These are phyloP conservation scores for Globisporangium canariense DNA, from an alignment of 352 stramenopile genomes.

Conservation along the genomic window DNA sequence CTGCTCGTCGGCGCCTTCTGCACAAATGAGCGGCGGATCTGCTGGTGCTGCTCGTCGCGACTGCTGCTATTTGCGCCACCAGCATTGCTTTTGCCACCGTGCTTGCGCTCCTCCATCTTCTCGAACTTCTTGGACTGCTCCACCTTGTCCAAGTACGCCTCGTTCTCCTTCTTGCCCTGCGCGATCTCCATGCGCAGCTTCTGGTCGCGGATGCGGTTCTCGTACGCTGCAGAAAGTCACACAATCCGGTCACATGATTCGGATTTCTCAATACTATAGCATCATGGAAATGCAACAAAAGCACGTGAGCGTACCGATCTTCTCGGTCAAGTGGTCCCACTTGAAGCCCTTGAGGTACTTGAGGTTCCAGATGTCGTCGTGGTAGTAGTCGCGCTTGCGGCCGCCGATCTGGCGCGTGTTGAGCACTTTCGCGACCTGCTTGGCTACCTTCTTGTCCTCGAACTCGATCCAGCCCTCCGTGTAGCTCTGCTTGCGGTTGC, in stretches of 20 bases:
- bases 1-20: conserved; percentile 71
- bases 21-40: conserved; percentile 72
- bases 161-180: conserved; percentile 85
- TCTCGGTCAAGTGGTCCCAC: conserved; percentile 98
- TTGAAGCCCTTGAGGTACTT: conserved; percentile 99
- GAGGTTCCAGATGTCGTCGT: conserved; percentile 98
- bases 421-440: conserved; percentile 89
- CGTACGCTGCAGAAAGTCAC: conserved; percentile 38
- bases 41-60: conserved; percentile 22
- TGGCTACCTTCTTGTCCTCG: conserved; percentile 95
- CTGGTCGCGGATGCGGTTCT: conserved; percentile 84
- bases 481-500: conserved; percentile 89
- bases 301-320: conserved; percentile 79
- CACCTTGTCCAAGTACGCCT: conserved; percentile 83
- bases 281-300: conserved; percentile 14
- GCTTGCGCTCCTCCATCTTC: conserved; percentile 84
- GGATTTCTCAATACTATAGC: background rate
- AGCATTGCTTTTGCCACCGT: conserved; percentile 20
- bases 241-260: background rate
- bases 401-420: conserved; percentile 93
- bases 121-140: conserved; percentile 85
- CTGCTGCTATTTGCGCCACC: conserved; percentile 7
- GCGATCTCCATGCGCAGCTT: conserved; percentile 86
- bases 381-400: conserved; percentile 95
- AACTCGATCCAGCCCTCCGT: conserved; percentile 99